phyloP scores from a whole-genome alignment of 2,329 filamentous ascomycete species.

The Immersiporthe knoxdaviesiana region DNA sequence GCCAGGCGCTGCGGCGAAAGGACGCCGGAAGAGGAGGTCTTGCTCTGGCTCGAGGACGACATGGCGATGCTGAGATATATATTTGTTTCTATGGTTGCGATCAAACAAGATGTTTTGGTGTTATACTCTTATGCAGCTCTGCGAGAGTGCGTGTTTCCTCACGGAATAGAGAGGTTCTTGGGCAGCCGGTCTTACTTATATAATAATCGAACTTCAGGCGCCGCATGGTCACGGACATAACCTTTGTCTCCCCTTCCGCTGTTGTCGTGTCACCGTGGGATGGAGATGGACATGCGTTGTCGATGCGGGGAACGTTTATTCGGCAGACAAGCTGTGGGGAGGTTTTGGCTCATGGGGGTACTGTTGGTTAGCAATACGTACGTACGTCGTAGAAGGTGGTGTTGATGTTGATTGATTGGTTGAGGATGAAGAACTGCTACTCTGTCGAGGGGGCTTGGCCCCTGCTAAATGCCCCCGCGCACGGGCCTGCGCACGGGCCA shows the following conservation, averaged over 20 bases:
- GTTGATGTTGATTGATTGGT: too few species aligned
- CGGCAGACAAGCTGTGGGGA: too few species aligned
- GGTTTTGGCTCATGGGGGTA: too few species aligned
- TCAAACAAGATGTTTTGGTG: neutral
- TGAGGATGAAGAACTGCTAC: too few species aligned
- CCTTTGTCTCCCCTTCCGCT: neutral
- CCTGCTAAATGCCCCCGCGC: too few species aligned
- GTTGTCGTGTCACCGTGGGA: neutral
- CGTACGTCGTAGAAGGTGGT: too few species aligned
- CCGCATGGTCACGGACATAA: neutral
- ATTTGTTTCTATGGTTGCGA: too few species aligned
- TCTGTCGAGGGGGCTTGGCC: too few species aligned
- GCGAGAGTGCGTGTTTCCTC: neutral
- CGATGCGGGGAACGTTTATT: too few species aligned
- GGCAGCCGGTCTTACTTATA: neutral
- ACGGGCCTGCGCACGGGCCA: too few species aligned
- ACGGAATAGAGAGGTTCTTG: neutral
- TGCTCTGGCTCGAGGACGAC: neutral
- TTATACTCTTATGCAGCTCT: neutral
- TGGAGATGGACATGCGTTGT: neutral
- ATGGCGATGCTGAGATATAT: neutral
- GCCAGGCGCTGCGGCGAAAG: slow-evolving; percentile 16
- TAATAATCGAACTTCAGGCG: too few species aligned
- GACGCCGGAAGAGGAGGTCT: neutral
- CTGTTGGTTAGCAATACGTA: too few species aligned